A percentile compares a stretch with the other conserved stretches of the same genome.
These are phyloP conservation scores for Mycena polygramma DNA, from an alignment of 768 basidiomycete genomes.

Conservation along the genomic window DNA sequence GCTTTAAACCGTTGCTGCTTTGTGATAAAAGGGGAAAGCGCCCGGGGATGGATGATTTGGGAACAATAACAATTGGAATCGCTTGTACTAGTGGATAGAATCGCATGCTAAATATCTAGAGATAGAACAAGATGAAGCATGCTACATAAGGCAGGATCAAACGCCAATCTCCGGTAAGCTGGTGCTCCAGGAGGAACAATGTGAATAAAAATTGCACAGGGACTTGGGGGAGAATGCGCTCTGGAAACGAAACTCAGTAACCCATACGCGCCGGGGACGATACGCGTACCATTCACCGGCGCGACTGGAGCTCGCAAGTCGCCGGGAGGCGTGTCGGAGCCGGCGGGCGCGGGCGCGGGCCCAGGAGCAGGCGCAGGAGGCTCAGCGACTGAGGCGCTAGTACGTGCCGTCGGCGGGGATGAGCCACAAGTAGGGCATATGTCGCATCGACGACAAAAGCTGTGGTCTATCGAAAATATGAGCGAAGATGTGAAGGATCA, in stretches of 20 bases:
- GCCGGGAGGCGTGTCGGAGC: slow-evolving; percentile 13
- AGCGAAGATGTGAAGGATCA: slow-evolving; percentile 3
- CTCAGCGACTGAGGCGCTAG: neutral
- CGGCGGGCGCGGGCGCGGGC: slow-evolving; percentile 12
- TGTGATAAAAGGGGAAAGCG: slow-evolving; percentile 27
- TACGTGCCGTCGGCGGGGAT: neutral
- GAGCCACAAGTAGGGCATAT: slow-evolving; percentile 25
- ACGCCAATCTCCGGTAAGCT: slow-evolving; percentile 21
- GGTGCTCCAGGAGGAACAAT: slow-evolving; percentile 13
- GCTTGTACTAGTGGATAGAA: slow-evolving; percentile 11
- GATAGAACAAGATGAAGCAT: slow-evolving; percentile 19
- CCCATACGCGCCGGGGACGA: slow-evolving; percentile 3
- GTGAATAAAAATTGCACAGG: slow-evolving; percentile 20
- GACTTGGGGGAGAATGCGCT: slow-evolving; percentile 5
- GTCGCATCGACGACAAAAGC: slow-evolving; percentile 19
- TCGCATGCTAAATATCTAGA: slow-evolving; percentile 16
- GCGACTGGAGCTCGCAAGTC: slow-evolving; percentile 10
- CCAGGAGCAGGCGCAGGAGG: slow-evolving; percentile 8
- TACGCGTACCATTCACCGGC: slow-evolving; percentile 15
- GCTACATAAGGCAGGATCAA: slow-evolving; percentile 23
- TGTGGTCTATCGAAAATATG: slow-evolving; percentile 9
- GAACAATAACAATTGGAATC: slow-evolving; percentile 12
- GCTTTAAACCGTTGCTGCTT: slow-evolving; percentile 11
- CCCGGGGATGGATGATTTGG: slow-evolving; percentile 12
- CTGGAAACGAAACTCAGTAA: slow-evolving; percentile 11